Evolutionary conservation across 345 rosid genomes (phyloP).

Genomic region (Aurinia saxatilis): DNA sequence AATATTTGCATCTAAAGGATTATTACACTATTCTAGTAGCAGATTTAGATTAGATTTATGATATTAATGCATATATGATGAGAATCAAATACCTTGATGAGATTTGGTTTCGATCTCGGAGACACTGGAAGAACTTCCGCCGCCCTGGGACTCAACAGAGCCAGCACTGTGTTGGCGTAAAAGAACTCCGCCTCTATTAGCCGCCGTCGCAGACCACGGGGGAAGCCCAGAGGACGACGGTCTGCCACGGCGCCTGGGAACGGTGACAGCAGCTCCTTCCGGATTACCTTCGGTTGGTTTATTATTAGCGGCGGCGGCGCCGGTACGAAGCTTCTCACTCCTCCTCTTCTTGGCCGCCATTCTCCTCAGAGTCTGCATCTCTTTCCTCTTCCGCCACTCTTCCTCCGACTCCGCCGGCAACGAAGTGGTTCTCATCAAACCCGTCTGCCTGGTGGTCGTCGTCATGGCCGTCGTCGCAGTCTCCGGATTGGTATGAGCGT

Average conservation of each 20-base stretch:
- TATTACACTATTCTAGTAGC: too few species aligned
- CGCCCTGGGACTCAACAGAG: constrained; percentile 39
- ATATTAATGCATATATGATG: constrained; percentile 3
- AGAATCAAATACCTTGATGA: constrained; percentile 41
- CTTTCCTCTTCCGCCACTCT: constrained; percentile 92
- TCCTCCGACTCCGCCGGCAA: constrained; percentile 84
- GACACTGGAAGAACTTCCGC: constrained; percentile 49
- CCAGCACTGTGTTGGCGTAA: constrained; percentile 31
- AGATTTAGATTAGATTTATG: not conserved
- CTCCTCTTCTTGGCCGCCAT: constrained; percentile 87
- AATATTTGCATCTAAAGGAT: not conserved
- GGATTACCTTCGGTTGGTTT: constrained; percentile 22
- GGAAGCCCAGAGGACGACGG: constrained; percentile 32
- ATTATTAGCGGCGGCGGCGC: not conserved
- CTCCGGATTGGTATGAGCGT: not conserved
- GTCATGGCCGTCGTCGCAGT: not conserved
- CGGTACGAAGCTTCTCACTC: constrained; percentile 53
- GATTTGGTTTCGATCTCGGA: constrained; percentile 60
- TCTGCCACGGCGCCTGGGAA: constrained; percentile 26
- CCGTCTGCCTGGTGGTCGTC: not conserved
- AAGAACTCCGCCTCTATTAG: constrained; percentile 26
- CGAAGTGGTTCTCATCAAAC: constrained; percentile 68
- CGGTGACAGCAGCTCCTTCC: constrained; percentile 16
- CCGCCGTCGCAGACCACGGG: constrained; percentile 36
- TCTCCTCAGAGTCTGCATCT: constrained; percentile 72